Base-by-base conservation (phyloP, 495 filamentous ascomycete genomes). In the Oidiodendron maius region DNA sequence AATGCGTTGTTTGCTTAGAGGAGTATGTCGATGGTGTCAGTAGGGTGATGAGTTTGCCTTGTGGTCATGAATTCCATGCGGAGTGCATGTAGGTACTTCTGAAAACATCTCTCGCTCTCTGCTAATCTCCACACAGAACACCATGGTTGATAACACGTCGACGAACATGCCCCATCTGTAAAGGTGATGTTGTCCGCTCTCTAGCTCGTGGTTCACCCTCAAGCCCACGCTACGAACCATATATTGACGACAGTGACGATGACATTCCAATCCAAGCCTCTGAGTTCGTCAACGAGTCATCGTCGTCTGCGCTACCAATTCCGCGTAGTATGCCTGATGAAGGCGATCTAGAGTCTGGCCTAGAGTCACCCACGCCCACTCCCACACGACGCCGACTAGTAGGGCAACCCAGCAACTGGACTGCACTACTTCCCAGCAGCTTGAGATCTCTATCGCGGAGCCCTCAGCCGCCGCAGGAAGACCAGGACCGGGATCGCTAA, bases 1-100 rank as follows among this genome's bases (percentile, higher is more conserved):
- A 97, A 64, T 98, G 93, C 61, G 93, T 95, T n/a, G 91, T 98
- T 20, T 98, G 93, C 54, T 70, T 97, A 41, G 93, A 98, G 66
- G 94, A 98, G 59, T 98, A 97, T 63, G 72, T 95, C 15, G 94
- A 96, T 64, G 91, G 93, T 23, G 81, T 97, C 57, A 95, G 89
- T 62, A 72, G 80, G 48, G 94, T 98, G 15, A 98, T 98, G 93
- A 95, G 87, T 55, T 69, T 98, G 43, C 93, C 93, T n/a, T 98
- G 93, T 67, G 93, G 93, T 18, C 93, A 98, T 61, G 93, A 98
- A 60, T 98, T 98, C 65, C 93, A 98, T 64, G 91, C 73, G 28
- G 90, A 93, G 58, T 98, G 93, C 90, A 97, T 98, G 91, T 96
- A 75, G 85, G 91, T 84, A 40, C 46, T 20, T 21, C 4, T 3